A percentile compares a stretch with the other conserved stretches of the same genome.
Evolutionary conservation across 1,139 yeast species (phyloP).

Genomic region (Kurtzmaniella quercitrusa): DNA sequence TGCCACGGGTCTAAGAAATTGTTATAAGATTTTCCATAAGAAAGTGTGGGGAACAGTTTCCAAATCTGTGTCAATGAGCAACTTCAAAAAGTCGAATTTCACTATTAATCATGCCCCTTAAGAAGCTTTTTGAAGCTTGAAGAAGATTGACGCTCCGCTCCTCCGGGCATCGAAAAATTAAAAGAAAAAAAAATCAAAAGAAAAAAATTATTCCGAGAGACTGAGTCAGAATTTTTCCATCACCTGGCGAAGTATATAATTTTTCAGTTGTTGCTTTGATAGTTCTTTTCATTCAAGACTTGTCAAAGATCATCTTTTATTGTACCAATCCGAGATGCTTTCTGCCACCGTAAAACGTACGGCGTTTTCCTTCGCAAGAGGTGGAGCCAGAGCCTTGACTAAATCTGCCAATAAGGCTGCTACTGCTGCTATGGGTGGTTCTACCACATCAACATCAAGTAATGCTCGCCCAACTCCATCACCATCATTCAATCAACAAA

Average conservation of each 20-base stretch:
- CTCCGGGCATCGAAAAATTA: conserved; percentile 1
- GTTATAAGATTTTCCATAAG: too few species aligned
- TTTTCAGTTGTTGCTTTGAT: not conserved
- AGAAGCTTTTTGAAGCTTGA: too few species aligned
- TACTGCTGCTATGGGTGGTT: conserved; percentile 29
- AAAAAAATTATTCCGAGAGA: not conserved
- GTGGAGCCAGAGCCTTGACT: conserved; percentile 13
- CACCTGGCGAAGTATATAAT: not conserved
- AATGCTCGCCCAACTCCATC: conserved; percentile 39
- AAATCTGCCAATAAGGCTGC: conserved; percentile 8
- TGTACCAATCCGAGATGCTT: conserved; percentile 4
- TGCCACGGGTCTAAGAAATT: not conserved
- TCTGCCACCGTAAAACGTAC: conserved; percentile 3
- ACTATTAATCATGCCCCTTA: too few species aligned
- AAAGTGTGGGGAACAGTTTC: too few species aligned
- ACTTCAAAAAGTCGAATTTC: too few species aligned
- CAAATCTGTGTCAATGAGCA: too few species aligned
- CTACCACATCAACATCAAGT: conserved; percentile 12
- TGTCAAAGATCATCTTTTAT: not conserved
- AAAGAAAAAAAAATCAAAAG: not conserved
- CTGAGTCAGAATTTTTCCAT: not conserved
- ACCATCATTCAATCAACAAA: conserved; percentile 33
- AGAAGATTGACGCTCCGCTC: not conserved
- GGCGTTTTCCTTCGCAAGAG: conserved; percentile 5
- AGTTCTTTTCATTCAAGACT: not conserved